phyloP scores from a whole-genome alignment of 306 rosid genomes.

The Alnus glutinosa region DNA sequence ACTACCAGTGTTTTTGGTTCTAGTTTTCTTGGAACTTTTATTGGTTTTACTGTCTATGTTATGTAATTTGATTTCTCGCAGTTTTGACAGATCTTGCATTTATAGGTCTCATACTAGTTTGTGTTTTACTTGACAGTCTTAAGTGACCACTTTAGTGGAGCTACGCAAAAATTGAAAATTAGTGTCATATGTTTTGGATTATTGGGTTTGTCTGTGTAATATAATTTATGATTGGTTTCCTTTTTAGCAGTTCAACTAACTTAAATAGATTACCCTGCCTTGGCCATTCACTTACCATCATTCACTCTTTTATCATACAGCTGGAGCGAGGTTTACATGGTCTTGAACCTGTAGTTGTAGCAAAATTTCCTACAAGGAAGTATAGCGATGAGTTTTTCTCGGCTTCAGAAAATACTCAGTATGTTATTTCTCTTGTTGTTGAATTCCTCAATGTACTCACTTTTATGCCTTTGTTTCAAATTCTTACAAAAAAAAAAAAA shows the following conservation, averaged over 20 bases:
- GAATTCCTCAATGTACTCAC: slow-evolving; percentile 1
- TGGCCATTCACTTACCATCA: slow-evolving; percentile 25
- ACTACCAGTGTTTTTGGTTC: not conserved
- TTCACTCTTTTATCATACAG: slow-evolving; percentile 42
- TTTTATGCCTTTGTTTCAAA: not conserved
- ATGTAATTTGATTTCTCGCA: slow-evolving; percentile 2
- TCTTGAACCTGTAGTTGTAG: slow-evolving; percentile 60
- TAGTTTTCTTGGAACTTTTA: not conserved
- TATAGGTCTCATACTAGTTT: not conserved
- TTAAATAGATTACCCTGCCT: slow-evolving; percentile 24
- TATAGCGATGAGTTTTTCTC: slow-evolving; percentile 72
- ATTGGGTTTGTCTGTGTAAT: not conserved
- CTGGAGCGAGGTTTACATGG: slow-evolving; percentile 83
- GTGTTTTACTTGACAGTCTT: not conserved
- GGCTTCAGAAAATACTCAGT: slow-evolving; percentile 79
- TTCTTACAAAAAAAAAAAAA: too few relatives aligned
- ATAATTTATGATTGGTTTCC: not conserved
- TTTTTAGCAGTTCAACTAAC: slow-evolving; percentile 23
- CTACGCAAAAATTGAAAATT: not conserved
- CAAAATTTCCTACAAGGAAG: slow-evolving; percentile 83
- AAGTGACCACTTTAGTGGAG: not conserved
- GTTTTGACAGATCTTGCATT: slow-evolving; percentile 5
- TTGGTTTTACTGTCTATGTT: not conserved
- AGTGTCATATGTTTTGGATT: not conserved
- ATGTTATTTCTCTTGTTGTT: slow-evolving; percentile 41